Evolutionary conservation across 371 early-diverging fungal genomes (phyloP), one percentile per base, ranked within the genome.

Genomic region (Mucor irregularis): DNA sequence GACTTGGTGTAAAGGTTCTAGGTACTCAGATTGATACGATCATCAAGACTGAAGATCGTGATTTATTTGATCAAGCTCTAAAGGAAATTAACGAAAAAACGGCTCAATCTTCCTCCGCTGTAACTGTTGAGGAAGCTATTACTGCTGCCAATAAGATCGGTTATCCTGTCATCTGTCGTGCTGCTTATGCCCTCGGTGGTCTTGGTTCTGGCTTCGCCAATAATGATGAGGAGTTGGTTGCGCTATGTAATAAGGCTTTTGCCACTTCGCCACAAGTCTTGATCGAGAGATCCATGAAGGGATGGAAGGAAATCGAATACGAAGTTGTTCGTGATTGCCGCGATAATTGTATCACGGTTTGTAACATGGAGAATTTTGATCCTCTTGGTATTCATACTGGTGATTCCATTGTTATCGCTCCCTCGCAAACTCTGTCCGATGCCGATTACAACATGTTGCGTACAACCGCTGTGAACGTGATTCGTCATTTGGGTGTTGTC

Each of bases 341-440:
- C 19, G 90, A 95, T 78, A 97, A 97, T 78, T 95, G 96, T 76
- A 94, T 97, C 56, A 95, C 95, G 14, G 95, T 97, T 52, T 97
- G 96, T 81, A 96, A 97, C 79, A 97, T 97, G 97, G 97, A 97
- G 78, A 97, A 97, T 85, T 96, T 97, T 78, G 97, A 97, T 73
- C 97, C 97, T 22, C 82, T 97, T 26, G 97, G 97, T 60, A 93
- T 95, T 63, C 97, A 97, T 66, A 97, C 97, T 14, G 97, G 97
- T 58, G 97, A 97, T 68, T 92, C 93, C n/a, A 95, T 96, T 45
- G 97, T 97, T 19, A 92, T 97, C 49, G 95, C 96, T 24, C 97
- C 97, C 4, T 90, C 91, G 30, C 95, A 95, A 74, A 97, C 97
- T 19, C 82, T 97, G 30, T 87, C 89, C 47, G 96, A 97, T 76